These are phyloP conservation scores for Aspergillus bridgeri DNA, from an alignment of 495 filamentous ascomycete species.

Conservation along the genomic window DNA sequence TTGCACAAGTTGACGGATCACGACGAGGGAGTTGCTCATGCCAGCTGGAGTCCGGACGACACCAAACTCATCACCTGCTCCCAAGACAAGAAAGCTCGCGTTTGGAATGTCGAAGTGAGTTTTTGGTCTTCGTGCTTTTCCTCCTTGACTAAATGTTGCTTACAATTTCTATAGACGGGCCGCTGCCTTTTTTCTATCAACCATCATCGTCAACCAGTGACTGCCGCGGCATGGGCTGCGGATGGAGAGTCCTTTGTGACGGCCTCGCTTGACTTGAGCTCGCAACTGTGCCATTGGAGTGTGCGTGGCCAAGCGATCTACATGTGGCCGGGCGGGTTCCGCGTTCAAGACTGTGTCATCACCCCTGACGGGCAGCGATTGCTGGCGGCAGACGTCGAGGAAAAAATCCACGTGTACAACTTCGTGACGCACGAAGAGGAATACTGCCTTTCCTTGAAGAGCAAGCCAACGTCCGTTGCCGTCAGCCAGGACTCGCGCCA, in stretches of 20 bases:
- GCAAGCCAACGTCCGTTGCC: slow-evolving; percentile 69
- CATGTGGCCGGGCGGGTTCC: slow-evolving; percentile 63
- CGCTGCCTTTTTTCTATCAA: slow-evolving; percentile 58
- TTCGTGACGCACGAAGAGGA: slow-evolving; percentile 68
- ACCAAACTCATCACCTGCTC: slow-evolving; percentile 78
- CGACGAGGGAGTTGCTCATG: slow-evolving; percentile 62
- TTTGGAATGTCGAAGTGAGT: slow-evolving; percentile 78
- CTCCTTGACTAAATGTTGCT: slow-evolving; percentile 7
- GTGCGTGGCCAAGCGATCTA: slow-evolving; percentile 53
- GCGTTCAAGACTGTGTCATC: slow-evolving; percentile 80
- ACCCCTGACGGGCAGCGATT: slow-evolving; percentile 75
- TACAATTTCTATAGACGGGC: slow-evolving; percentile 57
- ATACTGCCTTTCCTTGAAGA: slow-evolving; percentile 64
- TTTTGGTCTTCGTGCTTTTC: slow-evolving; percentile 4
- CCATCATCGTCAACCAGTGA: slow-evolving; percentile 75
- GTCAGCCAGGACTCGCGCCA: slow-evolving; percentile 76
- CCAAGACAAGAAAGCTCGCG: slow-evolving; percentile 64
- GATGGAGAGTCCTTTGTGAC: slow-evolving; percentile 77
- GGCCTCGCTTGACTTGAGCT: slow-evolving; percentile 66
- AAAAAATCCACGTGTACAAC: slow-evolving; percentile 77
- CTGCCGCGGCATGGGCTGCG: slow-evolving; percentile 78
- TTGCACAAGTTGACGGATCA: slow-evolving; percentile 64
- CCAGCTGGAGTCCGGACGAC: slow-evolving; percentile 92
- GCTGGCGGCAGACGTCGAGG: slow-evolving; percentile 69
- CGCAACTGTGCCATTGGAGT: slow-evolving; percentile 66